Conservation (phyloP, 208 protist species). For the Crithidia brevicula region DNA sequence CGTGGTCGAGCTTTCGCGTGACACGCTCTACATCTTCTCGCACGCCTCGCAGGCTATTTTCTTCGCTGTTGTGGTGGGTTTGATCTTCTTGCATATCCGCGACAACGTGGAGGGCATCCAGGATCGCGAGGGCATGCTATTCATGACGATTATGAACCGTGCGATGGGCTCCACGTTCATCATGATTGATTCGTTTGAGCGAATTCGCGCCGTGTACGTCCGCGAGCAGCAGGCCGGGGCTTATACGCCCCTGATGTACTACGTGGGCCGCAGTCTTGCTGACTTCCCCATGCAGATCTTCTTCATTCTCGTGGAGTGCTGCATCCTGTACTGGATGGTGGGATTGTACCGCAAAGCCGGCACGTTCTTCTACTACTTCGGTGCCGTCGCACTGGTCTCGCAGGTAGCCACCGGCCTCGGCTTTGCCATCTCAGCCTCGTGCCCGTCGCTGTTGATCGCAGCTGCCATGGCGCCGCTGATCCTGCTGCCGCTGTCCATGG, state of each 20-base stretch:
- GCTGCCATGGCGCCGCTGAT: slow-evolving; percentile 62
- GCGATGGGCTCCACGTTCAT: slow-evolving; percentile 60
- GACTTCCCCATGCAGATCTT: slow-evolving; percentile 62
- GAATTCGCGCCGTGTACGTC: slow-evolving; percentile 51
- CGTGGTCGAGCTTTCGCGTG: slow-evolving; percentile 43
- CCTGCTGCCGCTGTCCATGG: slow-evolving; percentile 64
- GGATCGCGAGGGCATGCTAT: slow-evolving; percentile 73
- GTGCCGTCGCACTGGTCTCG: slow-evolving; percentile 47
- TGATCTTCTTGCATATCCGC: slow-evolving; percentile 74
- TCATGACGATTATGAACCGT: slow-evolving; percentile 69
- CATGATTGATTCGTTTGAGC: slow-evolving; percentile 61
- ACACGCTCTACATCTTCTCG: slow-evolving; percentile 53
- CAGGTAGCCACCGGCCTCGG: slow-evolving; percentile 58
- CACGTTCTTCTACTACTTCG: slow-evolving; percentile 70
- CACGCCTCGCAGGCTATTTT: slow-evolving; percentile 56
- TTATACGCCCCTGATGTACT: slow-evolving; percentile 71
- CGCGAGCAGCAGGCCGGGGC: slow-evolving; percentile 73
- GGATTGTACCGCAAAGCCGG: slow-evolving; percentile 43
- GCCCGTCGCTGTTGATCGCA: slow-evolving; percentile 41
- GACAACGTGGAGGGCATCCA: slow-evolving; percentile 55
- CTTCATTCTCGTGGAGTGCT: slow-evolving; percentile 42
- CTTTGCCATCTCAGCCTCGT: slow-evolving; percentile 55
- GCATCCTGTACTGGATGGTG: slow-evolving; percentile 73
- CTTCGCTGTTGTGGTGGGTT: slow-evolving; percentile 66
- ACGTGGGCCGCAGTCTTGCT: slow-evolving; percentile 42